Percentiles rank a stretch among this genome's conserved stretches.
Conservation (phyloP, 1,139 yeast species). For the Taphrina populina region DNA sequence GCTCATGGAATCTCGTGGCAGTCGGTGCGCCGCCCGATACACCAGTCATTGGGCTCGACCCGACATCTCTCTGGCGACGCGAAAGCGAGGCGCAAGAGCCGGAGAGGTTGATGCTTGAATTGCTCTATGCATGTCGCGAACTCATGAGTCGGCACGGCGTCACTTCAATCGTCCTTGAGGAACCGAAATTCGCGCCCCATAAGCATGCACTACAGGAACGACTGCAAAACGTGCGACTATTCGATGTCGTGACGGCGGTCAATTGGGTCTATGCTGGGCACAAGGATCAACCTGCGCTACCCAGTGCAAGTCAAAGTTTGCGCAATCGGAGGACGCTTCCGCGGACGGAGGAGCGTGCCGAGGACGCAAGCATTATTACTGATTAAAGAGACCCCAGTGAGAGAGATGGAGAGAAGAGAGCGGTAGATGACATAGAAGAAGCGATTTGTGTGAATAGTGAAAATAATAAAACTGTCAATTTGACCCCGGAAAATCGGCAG, state of each 20-base stretch:
- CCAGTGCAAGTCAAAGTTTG: background rate
- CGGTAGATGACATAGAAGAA: background rate
- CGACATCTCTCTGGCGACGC: constrained; percentile 24
- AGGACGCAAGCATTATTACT: constrained; percentile 29
- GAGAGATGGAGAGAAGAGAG: background rate
- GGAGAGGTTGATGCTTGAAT: constrained; percentile 10
- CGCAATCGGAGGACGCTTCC: background rate
- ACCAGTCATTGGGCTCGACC: constrained; percentile 25
- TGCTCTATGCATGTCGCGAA: constrained; percentile 20
- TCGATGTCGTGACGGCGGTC: constrained; percentile 31
- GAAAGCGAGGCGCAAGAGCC: background rate
- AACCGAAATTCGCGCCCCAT: constrained; percentile 24
- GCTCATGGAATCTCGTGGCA: constrained; percentile 27
- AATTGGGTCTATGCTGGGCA: constrained; percentile 30
- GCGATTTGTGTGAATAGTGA: background rate
- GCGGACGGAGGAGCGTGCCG: constrained; percentile 16
- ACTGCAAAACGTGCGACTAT: constrained; percentile 9
- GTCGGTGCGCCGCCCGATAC: constrained; percentile 30
- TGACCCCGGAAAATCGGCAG: too few species aligned
- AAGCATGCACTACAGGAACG: constrained; percentile 12
- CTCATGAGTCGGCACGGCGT: constrained; percentile 11
- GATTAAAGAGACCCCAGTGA: too few species aligned
- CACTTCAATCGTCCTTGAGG: constrained; percentile 20
- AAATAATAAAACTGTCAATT: background rate
- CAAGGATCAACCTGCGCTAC: background rate